Conservation (phyloP, 306 rosid species). For the Mimosa bimucronata region DNA sequence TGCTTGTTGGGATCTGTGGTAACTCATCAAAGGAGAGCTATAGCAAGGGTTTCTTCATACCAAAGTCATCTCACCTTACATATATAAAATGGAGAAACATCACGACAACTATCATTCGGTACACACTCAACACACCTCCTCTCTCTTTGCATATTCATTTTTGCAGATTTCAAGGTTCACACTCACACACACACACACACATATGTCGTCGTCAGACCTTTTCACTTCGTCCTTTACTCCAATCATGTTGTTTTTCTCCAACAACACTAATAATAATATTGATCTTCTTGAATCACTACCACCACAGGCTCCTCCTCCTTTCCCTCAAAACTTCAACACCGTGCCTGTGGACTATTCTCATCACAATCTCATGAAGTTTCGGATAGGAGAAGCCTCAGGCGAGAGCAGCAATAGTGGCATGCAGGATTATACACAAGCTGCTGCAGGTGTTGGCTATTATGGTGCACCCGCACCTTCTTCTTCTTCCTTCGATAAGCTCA, state of each 20-base stretch:
- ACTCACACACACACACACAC: neutral
- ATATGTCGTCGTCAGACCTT: slow-evolving; percentile 39
- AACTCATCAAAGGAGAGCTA: slow-evolving; percentile 30
- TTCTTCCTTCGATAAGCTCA: slow-evolving; percentile 62
- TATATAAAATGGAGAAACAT: slow-evolving; percentile 70
- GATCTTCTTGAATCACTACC: slow-evolving; percentile 14
- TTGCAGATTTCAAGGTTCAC: neutral
- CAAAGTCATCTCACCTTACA: slow-evolving; percentile 37
- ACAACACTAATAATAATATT: no score
- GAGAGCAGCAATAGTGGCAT: slow-evolving; percentile 36
- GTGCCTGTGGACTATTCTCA: slow-evolving; percentile 52
- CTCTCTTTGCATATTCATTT: neutral
- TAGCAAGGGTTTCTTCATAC: slow-evolving; percentile 42
- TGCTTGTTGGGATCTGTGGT: slow-evolving; percentile 40
- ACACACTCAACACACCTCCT: slow-evolving; percentile 31
- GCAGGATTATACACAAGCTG: slow-evolving; percentile 47
- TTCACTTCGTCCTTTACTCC: slow-evolving; percentile 22
- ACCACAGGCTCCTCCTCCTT: slow-evolving; percentile 55
- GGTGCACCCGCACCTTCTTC: slow-evolving; percentile 1
- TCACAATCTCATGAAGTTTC: slow-evolving; percentile 52
- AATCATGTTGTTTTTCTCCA: slow-evolving; percentile 56
- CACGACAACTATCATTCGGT: slow-evolving; percentile 64
- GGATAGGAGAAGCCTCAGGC: slow-evolving; percentile 46
- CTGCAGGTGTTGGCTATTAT: slow-evolving; percentile 42
- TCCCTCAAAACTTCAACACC: slow-evolving; percentile 50